phyloP scores from a whole-genome alignment of 1,284 basidiomycete species.

The Anthracocystis setariae region DNA sequence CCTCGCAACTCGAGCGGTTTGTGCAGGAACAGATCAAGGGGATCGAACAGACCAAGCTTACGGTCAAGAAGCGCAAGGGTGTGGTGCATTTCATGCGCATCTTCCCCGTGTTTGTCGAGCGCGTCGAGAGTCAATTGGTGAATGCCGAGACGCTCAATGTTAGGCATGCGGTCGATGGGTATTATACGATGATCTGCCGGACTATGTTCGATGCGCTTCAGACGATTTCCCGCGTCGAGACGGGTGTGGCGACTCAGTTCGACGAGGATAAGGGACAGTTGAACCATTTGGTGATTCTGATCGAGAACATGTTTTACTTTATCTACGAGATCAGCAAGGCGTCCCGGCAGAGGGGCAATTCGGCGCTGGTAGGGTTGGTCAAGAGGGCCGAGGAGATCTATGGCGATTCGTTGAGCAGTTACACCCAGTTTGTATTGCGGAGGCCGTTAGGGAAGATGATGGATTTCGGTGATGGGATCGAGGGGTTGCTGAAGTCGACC shows the following conservation, averaged over 20 bases:
- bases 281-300: conserved; percentile 93
- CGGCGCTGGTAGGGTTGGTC: conserved; percentile 74
- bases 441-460: conserved; percentile 87
- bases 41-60: conserved; percentile 83
- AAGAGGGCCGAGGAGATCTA: conserved; percentile 83
- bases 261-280: conserved; percentile 87
- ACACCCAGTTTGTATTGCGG: conserved; percentile 86
- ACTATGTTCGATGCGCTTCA: conserved; percentile 91
- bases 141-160: conserved; percentile 77
- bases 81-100: conserved; percentile 92
- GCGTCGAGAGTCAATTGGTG: conserved; percentile 86
- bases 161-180: conserved; percentile 79
- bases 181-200: conserved; percentile 87
- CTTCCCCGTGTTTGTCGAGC: conserved; percentile 87
- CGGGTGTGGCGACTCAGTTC: conserved; percentile 70
- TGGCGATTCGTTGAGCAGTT: conserved; percentile 84
- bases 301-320: conserved; percentile 97
- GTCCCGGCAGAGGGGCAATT: conserved; percentile 58
- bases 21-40: conserved; percentile 79
- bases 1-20: conserved; percentile 48
- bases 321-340: conserved; percentile 80
- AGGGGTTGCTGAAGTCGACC: conserved; percentile 82
- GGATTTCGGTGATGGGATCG: conserved; percentile 92
- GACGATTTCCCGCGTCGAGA: conserved; percentile 90
- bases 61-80: conserved; percentile 89